Conservation (phyloP, 1,284 basidiomycete species). For the Ganoderma leucocontextum region DNA sequence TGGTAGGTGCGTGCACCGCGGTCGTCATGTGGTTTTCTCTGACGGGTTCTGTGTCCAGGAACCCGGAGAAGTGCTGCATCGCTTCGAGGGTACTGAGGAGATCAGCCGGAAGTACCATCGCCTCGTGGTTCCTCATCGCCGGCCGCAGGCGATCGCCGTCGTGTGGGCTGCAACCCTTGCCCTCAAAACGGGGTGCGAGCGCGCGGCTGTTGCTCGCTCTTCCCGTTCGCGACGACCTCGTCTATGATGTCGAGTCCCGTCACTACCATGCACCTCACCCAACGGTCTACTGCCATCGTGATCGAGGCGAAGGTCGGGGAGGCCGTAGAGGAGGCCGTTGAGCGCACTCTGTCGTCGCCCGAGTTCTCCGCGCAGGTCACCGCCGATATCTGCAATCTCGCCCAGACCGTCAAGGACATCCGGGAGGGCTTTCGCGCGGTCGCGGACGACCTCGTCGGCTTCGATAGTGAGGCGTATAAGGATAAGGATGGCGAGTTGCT, state of each 20-base stretch:
- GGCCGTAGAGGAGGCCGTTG: background rate
- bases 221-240: background rate
- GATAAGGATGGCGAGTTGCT: constrained; percentile 3
- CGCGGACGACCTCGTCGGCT: background rate
- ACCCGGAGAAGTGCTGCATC: background rate
- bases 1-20: constrained; percentile 2
- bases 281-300: background rate
- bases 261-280: background rate
- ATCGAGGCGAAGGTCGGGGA: background rate
- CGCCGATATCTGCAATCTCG: background rate
- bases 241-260: background rate
- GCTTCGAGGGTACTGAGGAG: background rate
- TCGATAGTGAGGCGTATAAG: background rate
- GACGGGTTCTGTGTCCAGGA: background rate
- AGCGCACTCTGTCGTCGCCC: background rate
- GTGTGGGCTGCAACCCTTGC: background rate
- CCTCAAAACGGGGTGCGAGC: background rate
- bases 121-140: background rate
- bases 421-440: background rate
- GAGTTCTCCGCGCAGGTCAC: background rate
- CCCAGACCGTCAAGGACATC: constrained; percentile 1
- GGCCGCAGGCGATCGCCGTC: background rate
- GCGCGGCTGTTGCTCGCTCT: background rate
- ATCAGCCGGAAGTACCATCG: background rate
- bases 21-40: background rate